Base-by-base conservation (phyloP, 768 basidiomycete genomes). In the Boletus tomentosulus region DNA sequence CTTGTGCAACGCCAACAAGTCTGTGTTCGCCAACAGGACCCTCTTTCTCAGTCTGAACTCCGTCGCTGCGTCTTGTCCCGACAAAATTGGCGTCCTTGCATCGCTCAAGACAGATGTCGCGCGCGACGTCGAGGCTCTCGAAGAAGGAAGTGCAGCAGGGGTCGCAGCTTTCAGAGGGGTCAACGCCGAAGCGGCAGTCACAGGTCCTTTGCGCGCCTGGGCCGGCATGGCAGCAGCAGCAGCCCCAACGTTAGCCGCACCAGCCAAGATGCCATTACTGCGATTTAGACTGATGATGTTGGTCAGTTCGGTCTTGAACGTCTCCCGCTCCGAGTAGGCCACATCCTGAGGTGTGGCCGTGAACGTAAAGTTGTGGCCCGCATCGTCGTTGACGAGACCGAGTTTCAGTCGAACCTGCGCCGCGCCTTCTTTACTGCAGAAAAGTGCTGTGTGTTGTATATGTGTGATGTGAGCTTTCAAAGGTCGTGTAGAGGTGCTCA, bases 351-450 rank as follows among this genome's bases (percentile, higher is more conserved):
- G 81, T 2, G 44, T 48, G 1, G 87, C 81, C 2, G 79, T 83
- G 72, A 90, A 92, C 1, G 87, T 87, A 69, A 94, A 95, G 62
- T 85, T 89, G 74, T 90, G 87, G 8, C 86, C 88, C 12, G 77
- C 77, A 52, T 88, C 87, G 66, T 90, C 83, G 46, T 75, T 77
- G 49, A 82, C 69, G 31, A 92, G 75, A 2, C 81, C 84, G 33
- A 95, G 72, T 64, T 92, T 92, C 46, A 93, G 75, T 46, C 84
- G 78, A 61, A 90, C 87, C 66, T 92, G 88, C 0, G 87, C 72
- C 6, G 89, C 85, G 50, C 86, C 87, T 62, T 87, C 86, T 63
- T 93, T 93, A 66, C 89, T 91, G 62, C 87, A 91, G 65, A 92
- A 92, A 34, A 94, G 77, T 16, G 89, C 89, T 89, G 66, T 57